A percentile compares a stretch with the other conserved stretches of the same genome.
These are phyloP conservation scores for Salix arbutifolia DNA, from an alignment of 345 rosid species.

Conservation along the genomic window DNA sequence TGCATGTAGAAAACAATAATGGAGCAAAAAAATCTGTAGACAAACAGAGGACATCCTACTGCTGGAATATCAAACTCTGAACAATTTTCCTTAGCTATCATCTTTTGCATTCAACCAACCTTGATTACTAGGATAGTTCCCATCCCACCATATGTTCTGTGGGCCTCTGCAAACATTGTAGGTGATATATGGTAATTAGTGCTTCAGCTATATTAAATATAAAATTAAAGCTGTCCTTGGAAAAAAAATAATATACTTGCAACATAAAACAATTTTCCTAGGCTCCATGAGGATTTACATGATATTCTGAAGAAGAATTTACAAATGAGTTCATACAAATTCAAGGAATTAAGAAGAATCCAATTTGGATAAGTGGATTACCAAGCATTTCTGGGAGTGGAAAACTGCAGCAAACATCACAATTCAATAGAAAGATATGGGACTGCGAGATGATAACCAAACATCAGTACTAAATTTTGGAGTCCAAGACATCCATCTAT, in stretches of 20 bases:
- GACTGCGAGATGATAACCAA: constrained; percentile 43
- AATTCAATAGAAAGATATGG: constrained; percentile 68
- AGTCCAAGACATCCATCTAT: neutral
- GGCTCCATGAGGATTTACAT: neutral
- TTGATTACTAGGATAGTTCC: constrained; percentile 86
- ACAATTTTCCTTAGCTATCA: neutral
- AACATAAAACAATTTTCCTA: neutral
- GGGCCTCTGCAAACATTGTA: constrained; percentile 47
- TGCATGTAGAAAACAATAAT: constrained; percentile 7
- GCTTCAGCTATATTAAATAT: constrained; percentile 8
- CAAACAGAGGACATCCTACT: neutral
- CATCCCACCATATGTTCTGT: constrained; percentile 62
- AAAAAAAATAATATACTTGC: neutral
- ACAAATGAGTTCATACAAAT: neutral
- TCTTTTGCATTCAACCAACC: constrained; percentile 33
- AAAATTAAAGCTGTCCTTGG: neutral
- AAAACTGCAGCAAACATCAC: constrained; percentile 90
- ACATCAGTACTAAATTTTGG: neutral
- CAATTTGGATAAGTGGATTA: constrained; percentile 14
- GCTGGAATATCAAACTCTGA: neutral
- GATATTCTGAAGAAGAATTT: neutral
- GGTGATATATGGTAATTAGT: constrained; percentile 12
- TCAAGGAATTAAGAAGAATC: neutral
- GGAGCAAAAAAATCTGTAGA: neutral
- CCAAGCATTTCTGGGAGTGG: constrained; percentile 81